These are phyloP conservation scores for Handroanthus guayacan DNA, from an alignment of 257 asterid species.

Conservation along the genomic window DNA sequence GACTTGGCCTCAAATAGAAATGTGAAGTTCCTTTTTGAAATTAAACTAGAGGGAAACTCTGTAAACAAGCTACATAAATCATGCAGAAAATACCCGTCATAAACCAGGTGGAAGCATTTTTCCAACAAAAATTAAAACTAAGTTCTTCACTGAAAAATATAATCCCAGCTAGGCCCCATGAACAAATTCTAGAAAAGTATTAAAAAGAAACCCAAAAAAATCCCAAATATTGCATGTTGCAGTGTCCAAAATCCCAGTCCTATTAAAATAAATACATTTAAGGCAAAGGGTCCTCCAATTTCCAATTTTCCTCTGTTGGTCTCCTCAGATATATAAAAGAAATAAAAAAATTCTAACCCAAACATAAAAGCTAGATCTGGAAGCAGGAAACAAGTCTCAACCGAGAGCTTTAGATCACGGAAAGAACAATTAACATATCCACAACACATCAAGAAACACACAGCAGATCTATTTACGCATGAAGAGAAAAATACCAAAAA, in stretches of 20 bases:
- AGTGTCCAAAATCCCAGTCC: not conserved
- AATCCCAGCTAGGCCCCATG: not conserved
- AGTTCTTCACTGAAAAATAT: not conserved
- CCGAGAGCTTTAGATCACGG: not conserved
- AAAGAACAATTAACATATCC: not conserved
- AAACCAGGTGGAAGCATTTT: not conserved
- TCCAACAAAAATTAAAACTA: not conserved
- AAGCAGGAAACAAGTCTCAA: conserved; percentile 2
- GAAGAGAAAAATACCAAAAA: not conserved
- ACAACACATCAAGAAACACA: not conserved
- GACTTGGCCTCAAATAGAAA: not conserved
- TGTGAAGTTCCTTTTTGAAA: not conserved
- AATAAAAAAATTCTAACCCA: conserved; percentile 4
- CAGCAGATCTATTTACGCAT: conserved; percentile 53
- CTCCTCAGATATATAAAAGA: not conserved
- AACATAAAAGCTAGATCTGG: conserved; percentile 28
- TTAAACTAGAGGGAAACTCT: not conserved
- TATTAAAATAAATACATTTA: not conserved
- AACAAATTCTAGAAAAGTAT: not conserved
- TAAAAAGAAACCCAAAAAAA: not conserved
- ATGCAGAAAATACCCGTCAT: not conserved
- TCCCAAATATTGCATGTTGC: not conserved
- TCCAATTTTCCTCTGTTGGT: not conserved
- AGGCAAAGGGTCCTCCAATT: conserved; percentile 17
- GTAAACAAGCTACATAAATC: conserved; percentile 1